phyloP scores from a whole-genome alignment of 352 stramenopile species.

The Globisporangium iwayamae region DNA sequence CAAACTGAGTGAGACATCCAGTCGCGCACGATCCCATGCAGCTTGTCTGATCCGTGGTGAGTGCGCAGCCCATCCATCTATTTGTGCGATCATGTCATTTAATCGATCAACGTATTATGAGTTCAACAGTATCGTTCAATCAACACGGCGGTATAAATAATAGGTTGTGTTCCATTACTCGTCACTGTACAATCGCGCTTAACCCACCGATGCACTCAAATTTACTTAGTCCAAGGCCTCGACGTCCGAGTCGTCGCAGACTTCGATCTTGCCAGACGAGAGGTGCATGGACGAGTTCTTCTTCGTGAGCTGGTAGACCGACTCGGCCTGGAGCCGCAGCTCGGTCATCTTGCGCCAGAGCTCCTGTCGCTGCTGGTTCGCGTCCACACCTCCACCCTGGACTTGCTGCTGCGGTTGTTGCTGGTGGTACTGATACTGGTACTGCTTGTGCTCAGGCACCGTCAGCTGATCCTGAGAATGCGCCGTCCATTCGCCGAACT shows the following conservation, averaged over 20 bases:
- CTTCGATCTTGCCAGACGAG: constrained; percentile 19
- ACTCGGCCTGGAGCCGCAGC: constrained; percentile 51
- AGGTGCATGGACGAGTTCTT: constrained; percentile 34
- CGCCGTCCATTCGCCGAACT: constrained; percentile 1
- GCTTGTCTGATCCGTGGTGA: background rate
- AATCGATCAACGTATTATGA: background rate
- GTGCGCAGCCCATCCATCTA: background rate
- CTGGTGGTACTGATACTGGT: constrained; percentile 4
- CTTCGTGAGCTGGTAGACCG: constrained; percentile 56
- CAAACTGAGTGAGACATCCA: background rate
- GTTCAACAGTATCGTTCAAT: too few relatives aligned
- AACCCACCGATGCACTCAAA: background rate
- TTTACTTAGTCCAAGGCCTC: background rate
- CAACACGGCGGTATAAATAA: constrained; percentile 6
- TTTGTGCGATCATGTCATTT: constrained; percentile 5
- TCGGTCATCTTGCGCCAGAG: constrained; percentile 51
- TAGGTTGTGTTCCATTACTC: background rate
- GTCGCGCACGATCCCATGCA: background rate
- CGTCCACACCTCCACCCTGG: background rate
- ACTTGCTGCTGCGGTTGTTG: background rate
- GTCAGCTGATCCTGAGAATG: background rate
- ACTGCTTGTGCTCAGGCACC: background rate
- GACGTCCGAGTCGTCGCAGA: constrained; percentile 8
- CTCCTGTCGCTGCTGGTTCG: constrained; percentile 18
- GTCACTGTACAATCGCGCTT: background rate